phyloP scores from a whole-genome alignment of 208 protist genomes.

The Trypanosoma vivax region DNA sequence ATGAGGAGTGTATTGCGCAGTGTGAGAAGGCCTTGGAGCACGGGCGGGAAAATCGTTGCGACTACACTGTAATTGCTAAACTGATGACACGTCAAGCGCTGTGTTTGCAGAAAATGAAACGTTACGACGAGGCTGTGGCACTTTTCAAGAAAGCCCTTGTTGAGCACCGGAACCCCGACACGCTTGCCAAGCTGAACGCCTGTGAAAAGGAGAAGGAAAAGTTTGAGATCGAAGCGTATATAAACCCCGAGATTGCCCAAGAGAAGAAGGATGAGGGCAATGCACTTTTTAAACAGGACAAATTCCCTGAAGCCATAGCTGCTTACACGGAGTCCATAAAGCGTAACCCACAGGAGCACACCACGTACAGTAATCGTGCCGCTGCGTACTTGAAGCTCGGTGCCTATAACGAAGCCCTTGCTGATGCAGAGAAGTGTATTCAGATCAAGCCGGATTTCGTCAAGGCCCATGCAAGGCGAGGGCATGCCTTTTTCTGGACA shows the following conservation, averaged over 20 bases:
- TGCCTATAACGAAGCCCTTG: slow-evolving; percentile 90
- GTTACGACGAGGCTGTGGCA: slow-evolving; percentile 84
- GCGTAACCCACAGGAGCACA: slow-evolving; percentile 91
- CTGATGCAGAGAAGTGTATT: slow-evolving; percentile 95
- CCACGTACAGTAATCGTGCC: slow-evolving; percentile 93
- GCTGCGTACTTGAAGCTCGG: slow-evolving; percentile 95
- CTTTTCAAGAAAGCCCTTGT: slow-evolving; percentile 87
- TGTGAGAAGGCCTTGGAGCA: slow-evolving; percentile 89
- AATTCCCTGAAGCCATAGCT: slow-evolving; percentile 92
- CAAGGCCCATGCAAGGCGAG: slow-evolving; percentile 89
- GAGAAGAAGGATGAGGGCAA: slow-evolving; percentile 94
- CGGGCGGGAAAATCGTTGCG: slow-evolving; percentile 78
- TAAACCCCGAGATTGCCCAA: slow-evolving; percentile 82
- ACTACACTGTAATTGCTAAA: slow-evolving; percentile 91
- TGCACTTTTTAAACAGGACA: slow-evolving; percentile 92
- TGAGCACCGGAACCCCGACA: slow-evolving; percentile 92
- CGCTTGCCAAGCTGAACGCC: slow-evolving; percentile 77
- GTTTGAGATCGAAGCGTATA: slow-evolving; percentile 87
- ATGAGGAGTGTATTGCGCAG: slow-evolving; percentile 87
- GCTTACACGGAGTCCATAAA: slow-evolving; percentile 93
- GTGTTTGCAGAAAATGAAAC: slow-evolving; percentile 76
- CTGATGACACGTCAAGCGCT: slow-evolving; percentile 88
- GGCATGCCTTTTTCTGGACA: slow-evolving; percentile 87
- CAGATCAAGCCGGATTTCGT: slow-evolving; percentile 93
- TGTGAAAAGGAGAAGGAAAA: slow-evolving; percentile 89